phyloP scores from a whole-genome alignment of 2,329 filamentous ascomycete species.

The Fragosphaeria purpurea region DNA sequence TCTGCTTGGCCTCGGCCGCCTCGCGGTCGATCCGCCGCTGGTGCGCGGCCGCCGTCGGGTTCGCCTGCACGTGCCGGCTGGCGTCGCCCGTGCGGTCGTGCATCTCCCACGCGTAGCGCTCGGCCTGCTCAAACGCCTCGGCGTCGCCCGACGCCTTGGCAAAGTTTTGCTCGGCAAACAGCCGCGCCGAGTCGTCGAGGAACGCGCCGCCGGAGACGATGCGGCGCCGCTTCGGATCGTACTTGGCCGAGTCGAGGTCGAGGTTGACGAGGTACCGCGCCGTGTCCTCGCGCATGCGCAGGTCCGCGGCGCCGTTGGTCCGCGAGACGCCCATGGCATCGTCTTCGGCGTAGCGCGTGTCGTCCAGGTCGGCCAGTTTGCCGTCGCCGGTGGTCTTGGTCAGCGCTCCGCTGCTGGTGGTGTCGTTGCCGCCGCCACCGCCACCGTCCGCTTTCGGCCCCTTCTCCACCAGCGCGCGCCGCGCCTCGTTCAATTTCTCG shows the following conservation, averaged over 20 bases:
- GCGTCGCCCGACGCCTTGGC: constrained; percentile 83
- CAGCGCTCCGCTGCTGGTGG: not conserved
- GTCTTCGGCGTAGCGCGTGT: constrained; percentile 66
- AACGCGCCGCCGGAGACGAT: constrained; percentile 81
- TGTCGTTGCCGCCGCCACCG: constrained; percentile 42
- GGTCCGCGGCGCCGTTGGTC: constrained; percentile 78
- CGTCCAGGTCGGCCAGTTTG: not conserved
- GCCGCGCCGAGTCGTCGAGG: constrained; percentile 65
- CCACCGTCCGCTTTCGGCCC: constrained; percentile 44
- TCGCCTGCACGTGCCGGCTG: constrained; percentile 83
- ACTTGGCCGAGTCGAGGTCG: constrained; percentile 91
- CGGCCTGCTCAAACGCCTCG: constrained; percentile 81
- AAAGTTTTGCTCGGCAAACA: constrained; percentile 91
- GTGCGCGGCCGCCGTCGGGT: constrained; percentile 86
- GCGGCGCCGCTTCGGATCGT: constrained; percentile 89
- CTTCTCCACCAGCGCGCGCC: constrained; percentile 39
- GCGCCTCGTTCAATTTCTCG: constrained; percentile 71
- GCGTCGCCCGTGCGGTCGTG: constrained; percentile 75
- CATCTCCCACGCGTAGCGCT: constrained; percentile 87
- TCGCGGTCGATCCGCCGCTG: constrained; percentile 69
- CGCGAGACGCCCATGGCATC: constrained; percentile 94
- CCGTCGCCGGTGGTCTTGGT: not conserved
- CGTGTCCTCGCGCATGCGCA: constrained; percentile 90
- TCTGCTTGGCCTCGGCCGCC: constrained; percentile 59
- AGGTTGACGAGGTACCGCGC: constrained; percentile 94